phyloP scores from a whole-genome alignment of 345 rosid genomes.

The Combretum micranthum region DNA sequence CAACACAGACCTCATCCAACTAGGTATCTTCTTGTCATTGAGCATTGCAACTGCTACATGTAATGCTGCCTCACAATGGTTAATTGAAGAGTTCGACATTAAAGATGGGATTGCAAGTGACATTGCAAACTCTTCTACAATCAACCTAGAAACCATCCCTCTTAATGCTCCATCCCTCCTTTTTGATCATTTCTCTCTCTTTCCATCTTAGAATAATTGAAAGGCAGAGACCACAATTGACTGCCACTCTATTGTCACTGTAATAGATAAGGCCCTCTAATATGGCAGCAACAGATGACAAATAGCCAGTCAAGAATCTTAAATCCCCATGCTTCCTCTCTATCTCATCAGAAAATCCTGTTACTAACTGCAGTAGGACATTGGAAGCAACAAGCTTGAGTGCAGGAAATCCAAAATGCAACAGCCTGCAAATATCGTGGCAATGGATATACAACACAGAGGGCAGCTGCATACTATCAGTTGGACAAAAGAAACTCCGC shows the following conservation, averaged over 20 bases:
- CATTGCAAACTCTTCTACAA: constrained; percentile 77
- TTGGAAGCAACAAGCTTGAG: constrained; percentile 73
- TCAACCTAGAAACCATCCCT: constrained; percentile 48
- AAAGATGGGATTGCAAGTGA: constrained; percentile 59
- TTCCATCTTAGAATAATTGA: constrained; percentile 53
- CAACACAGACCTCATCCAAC: constrained; percentile 60
- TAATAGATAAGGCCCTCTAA: constrained; percentile 64
- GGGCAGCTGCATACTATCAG: constrained; percentile 26
- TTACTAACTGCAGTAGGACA: constrained; percentile 63
- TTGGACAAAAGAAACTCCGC: constrained; percentile 38
- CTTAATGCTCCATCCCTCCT: constrained; percentile 10
- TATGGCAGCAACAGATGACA: constrained; percentile 48
- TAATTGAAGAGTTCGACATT: constrained; percentile 42
- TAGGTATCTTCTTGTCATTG: constrained; percentile 39
- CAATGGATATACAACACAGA: constrained; percentile 41
- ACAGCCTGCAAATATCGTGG: constrained; percentile 66
- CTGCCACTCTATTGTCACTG: constrained; percentile 60
- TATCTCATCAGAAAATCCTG: constrained; percentile 43
- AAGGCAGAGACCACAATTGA: constrained; percentile 68
- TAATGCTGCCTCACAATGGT: constrained; percentile 61
- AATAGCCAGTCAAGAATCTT: constrained; percentile 33
- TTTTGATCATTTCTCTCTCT: constrained; percentile 12
- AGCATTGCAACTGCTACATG: constrained; percentile 51
- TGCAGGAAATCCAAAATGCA: constrained; percentile 67
- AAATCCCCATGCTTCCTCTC: constrained; percentile 23